phyloP scores from a whole-genome alignment of 1,284 basidiomycete genomes.

The Fomitopsis schrenkii region DNA sequence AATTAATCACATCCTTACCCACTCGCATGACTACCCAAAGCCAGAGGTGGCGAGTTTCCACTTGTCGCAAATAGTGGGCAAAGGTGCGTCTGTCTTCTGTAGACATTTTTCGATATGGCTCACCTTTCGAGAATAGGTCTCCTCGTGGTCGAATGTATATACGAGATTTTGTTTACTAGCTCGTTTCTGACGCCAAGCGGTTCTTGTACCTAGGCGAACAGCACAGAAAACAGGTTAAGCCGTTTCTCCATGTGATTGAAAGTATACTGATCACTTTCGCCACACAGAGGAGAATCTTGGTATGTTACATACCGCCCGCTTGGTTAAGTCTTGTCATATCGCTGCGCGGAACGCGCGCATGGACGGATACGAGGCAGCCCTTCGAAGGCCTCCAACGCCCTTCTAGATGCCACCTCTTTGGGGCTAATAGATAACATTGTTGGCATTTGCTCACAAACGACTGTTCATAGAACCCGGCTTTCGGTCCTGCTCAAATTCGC shows the following conservation, averaged over 20 bases:
- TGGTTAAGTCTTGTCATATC: neutral
- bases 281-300: too few relatives aligned
- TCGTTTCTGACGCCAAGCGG: neutral
- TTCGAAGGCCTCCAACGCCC: too few relatives aligned
- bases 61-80: slow-evolving; percentile 24
- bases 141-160: slow-evolving; percentile 2
- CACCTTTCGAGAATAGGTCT: neutral
- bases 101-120: neutral
- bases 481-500: slow-evolving; percentile 49
- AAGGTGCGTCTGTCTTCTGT: slow-evolving; percentile 17
- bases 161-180: neutral
- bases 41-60: slow-evolving; percentile 17
- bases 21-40: slow-evolving; percentile 31
- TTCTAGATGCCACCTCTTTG: too few relatives aligned
- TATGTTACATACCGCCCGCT: too few relatives aligned
- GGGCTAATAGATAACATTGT: neutral
- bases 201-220: neutral
- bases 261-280: too few relatives aligned
- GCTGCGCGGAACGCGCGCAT: neutral
- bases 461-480: slow-evolving; percentile 47
- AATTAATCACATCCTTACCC: slow-evolving; percentile 33
- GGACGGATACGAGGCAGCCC: too few relatives aligned
- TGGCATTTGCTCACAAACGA: slow-evolving; percentile 19
- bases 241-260: too few relatives aligned
- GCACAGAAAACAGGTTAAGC: neutral